Percentiles rank a stretch among this genome's conserved stretches.
These are phyloP conservation scores for Amanita exitialis DNA, from an alignment of 768 basidiomycete species.

Conservation along the genomic window DNA sequence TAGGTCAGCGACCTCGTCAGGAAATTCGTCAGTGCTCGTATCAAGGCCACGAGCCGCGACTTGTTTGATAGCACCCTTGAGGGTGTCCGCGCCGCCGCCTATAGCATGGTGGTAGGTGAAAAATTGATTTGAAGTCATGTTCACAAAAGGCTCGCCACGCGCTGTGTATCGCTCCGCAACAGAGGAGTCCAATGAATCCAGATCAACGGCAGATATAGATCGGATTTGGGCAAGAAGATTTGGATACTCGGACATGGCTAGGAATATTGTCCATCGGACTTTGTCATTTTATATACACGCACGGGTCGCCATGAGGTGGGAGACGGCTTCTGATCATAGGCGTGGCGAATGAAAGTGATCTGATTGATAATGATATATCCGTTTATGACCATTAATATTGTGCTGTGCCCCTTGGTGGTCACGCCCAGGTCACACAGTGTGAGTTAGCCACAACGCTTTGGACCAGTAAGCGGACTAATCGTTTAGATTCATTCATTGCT, in stretches of 20 bases:
- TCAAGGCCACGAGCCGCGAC: constrained; percentile 12
- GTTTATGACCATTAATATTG: too few species aligned
- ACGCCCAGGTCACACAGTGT: too few species aligned
- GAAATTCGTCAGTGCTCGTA: constrained; percentile 9
- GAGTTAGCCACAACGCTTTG: too few species aligned
- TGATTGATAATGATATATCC: too few species aligned
- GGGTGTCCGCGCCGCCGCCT: constrained; percentile 19
- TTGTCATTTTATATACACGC: background rate
- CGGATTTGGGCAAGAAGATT: constrained; percentile 29
- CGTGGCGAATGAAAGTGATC: too few species aligned
- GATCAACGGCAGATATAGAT: constrained; percentile 26
- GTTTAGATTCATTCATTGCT: too few species aligned
- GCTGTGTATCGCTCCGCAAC: constrained; percentile 24
- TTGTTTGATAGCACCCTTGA: constrained; percentile 22
- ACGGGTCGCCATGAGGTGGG: background rate
- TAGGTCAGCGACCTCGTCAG: background rate
- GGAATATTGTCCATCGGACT: background rate
- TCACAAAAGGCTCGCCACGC: constrained; percentile 19
- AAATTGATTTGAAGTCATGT: constrained; percentile 44
- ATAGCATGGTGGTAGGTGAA: constrained; percentile 27
- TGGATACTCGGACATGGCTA: background rate
- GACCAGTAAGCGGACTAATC: too few species aligned
- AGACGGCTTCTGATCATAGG: too few species aligned
- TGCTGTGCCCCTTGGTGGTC: too few species aligned
- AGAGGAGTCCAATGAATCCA: constrained; percentile 39